Evolutionary conservation across 2,329 filamentous ascomycete species (phyloP), one percentile per base, ranked within the genome.

Genomic region (Escovopsis sp.): DNA sequence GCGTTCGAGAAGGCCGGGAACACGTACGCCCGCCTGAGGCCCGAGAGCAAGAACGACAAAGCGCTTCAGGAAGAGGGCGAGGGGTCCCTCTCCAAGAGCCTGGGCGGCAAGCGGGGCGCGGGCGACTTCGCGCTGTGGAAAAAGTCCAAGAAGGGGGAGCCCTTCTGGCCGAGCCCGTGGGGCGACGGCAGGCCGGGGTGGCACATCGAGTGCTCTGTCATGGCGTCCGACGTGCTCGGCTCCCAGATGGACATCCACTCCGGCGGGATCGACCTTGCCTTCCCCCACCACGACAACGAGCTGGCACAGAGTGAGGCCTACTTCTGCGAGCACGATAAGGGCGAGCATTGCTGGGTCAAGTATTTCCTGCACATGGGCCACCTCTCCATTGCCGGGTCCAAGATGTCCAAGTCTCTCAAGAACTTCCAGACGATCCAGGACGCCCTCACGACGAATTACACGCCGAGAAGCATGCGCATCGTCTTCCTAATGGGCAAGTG

Each of bases 351-450:
- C 40, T 94, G 88, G 88, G 82, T 94, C 34, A 93, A 90, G 53
- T 93, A 94, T 60, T 96, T 94, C 60, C 53, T 94, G 13, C 88
- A 94, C 52, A 94, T 92, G 79, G 88, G 88, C 0, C 88, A 96
- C 53, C 60, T 94, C 33, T 59, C 56, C 5, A 94, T 96, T 38
- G 74, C 79, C 18, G 87, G 88, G 0, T 84, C 78, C 16, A 96
- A 96, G 56, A 96, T 96, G 88, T 88, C 80, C 38, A 96, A 96
- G 57, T 85, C 77, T 13, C 60, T 96, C 38, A 94, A 96, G 63
- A 96, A 94, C 56, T 94, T 94, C 56, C 85, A 85, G 28, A 94
- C 88, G 0, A 93, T 96, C 42, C 72, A 84, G 21, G 82, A 92
- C 53, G 86, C 87, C 0, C 61, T 96, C 7, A 60, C 59, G 10